phyloP scores from a whole-genome alignment of 2,329 filamentous ascomycete genomes.

The Pseudocercospora cruenta region DNA sequence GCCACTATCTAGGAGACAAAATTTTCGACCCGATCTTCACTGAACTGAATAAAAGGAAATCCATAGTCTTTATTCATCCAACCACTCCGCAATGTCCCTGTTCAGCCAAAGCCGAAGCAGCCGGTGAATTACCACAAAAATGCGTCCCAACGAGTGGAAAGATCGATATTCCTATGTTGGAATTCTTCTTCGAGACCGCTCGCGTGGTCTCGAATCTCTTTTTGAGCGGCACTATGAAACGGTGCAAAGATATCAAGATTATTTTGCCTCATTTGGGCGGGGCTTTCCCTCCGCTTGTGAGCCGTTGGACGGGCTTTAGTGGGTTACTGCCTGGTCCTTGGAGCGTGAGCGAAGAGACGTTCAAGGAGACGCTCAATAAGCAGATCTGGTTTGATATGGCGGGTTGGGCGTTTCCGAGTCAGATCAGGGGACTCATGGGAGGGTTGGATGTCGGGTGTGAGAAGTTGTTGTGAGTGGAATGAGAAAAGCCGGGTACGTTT shows the following conservation, averaged over 20 bases:
- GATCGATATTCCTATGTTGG: constrained; percentile 51
- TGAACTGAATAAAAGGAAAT: constrained; percentile 50
- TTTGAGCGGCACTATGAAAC: constrained; percentile 49
- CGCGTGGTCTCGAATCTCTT: constrained; percentile 54
- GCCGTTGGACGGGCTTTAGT: constrained; percentile 48
- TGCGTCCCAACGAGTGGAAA: constrained; percentile 42
- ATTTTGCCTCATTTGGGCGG: constrained; percentile 56
- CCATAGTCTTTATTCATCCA: constrained; percentile 59
- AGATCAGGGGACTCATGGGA: constrained; percentile 53
- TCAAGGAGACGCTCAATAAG: constrained; percentile 39
- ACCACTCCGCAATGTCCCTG: constrained; percentile 50
- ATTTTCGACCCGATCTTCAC: constrained; percentile 52
- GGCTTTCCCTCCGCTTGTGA: constrained; percentile 48
- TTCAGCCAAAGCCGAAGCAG: constrained; percentile 16
- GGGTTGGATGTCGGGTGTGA: constrained; percentile 41
- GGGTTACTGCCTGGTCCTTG: constrained; percentile 43
- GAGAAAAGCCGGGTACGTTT: no score
- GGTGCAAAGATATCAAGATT: constrained; percentile 51
- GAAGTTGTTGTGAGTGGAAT: no score
- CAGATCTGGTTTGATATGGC: constrained; percentile 59
- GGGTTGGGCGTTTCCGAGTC: constrained; percentile 51
- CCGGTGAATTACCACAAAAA: constrained; percentile 28
- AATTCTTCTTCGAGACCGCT: constrained; percentile 59
- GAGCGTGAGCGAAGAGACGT: constrained; percentile 33
- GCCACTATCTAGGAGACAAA: constrained; percentile 55